Evolutionary conservation across 2,329 filamentous ascomycete genomes (phyloP).

Genomic region (Beauveria sp.): DNA sequence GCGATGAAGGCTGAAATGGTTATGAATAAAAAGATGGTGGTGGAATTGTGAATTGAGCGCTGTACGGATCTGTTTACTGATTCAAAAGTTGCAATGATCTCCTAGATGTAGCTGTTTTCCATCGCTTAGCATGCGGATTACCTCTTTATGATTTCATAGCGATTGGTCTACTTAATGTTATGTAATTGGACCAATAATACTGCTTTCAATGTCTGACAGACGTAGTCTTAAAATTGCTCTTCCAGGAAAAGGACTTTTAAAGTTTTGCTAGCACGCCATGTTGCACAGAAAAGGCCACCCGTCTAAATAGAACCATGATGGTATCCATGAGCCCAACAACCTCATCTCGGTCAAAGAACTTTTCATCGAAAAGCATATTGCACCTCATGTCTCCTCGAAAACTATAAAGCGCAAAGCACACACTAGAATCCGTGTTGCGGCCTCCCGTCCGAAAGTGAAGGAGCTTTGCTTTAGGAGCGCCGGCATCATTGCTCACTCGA

Average conservation of each 20-base stretch:
- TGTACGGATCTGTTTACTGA: not conserved
- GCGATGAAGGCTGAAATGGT: not conserved
- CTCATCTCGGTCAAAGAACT: not conserved
- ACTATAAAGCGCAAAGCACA: constrained; percentile 5
- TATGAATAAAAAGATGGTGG: not conserved
- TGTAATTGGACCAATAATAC: no score
- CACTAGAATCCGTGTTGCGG: constrained; percentile 1
- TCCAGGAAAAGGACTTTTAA: not conserved
- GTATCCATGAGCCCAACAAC: not conserved
- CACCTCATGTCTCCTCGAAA: not conserved
- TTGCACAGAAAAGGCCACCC: not conserved
- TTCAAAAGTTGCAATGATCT: not conserved
- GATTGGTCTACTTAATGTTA: no score
- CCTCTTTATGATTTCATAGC: no score
- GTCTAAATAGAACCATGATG: not conserved
- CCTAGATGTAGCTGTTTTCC: not conserved
- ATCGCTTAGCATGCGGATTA: no score
- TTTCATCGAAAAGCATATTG: not conserved
- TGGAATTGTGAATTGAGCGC: not conserved
- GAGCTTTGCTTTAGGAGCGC: not conserved
- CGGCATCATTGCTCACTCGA: not conserved
- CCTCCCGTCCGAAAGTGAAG: not conserved
- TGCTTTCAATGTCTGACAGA: not conserved
- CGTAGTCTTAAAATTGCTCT: no score
- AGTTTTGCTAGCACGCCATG: not conserved